These are phyloP conservation scores for Cystobasidium onofrii DNA, from an alignment of 768 basidiomycete species.

Conservation along the genomic window DNA sequence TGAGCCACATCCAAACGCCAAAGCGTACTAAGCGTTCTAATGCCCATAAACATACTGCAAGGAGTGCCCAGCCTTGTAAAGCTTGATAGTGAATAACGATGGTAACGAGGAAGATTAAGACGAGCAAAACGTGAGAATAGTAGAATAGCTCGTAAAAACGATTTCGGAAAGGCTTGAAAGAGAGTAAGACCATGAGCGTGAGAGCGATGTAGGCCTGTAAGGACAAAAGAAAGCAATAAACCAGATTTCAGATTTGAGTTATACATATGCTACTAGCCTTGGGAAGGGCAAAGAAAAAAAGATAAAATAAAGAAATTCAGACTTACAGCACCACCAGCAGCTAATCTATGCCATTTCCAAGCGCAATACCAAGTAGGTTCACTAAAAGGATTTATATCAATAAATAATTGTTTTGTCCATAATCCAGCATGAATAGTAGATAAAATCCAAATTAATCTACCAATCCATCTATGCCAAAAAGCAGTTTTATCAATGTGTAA, in stretches of 20 bases:
- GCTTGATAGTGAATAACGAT: conserved; percentile 57
- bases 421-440: conserved; percentile 56
- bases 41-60: conserved; percentile 57
- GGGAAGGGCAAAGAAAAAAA: background rate
- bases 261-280: conserved; percentile 18
- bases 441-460: conserved; percentile 61
- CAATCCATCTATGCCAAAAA: conserved; percentile 63
- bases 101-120: conserved; percentile 56
- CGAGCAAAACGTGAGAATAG: conserved; percentile 57
- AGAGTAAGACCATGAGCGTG: conserved; percentile 54
- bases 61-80: conserved; percentile 35
- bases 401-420: conserved; percentile 62
- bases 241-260: too few species aligned
- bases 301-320: conserved; percentile 37
- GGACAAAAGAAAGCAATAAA: background rate
- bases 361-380: conserved; percentile 50
- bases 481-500: conserved; percentile 69
- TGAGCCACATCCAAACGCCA: conserved; percentile 55
- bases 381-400: conserved; percentile 49
- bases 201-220: conserved; percentile 55
- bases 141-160: conserved; percentile 62
- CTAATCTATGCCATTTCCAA: conserved; percentile 57
- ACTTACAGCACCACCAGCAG: conserved; percentile 54
- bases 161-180: conserved; percentile 52
- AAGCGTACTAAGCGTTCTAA: conserved; percentile 58